These are phyloP conservation scores for Heterobasidion parviporum DNA, from an alignment of 1,284 basidiomycete genomes.

Conservation along the genomic window DNA sequence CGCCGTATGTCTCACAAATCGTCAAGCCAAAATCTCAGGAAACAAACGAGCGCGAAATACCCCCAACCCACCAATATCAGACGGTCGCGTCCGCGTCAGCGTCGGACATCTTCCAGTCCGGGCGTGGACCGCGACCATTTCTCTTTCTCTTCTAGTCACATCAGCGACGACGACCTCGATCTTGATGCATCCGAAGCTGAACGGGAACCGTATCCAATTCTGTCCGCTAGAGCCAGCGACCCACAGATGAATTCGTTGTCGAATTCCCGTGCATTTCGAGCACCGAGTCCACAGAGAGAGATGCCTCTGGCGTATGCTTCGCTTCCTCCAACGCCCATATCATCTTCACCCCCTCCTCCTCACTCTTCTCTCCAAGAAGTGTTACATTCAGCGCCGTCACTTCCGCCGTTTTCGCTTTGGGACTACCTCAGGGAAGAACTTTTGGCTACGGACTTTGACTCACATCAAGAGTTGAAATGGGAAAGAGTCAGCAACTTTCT, in stretches of 20 bases:
- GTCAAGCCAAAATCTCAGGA: slow-evolving; percentile 2
- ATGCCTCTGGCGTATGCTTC: slow-evolving; percentile 49
- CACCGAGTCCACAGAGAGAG: slow-evolving; percentile 6
- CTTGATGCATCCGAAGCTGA: slow-evolving; percentile 6
- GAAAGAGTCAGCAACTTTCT: slow-evolving; percentile 98
- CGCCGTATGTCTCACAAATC: slow-evolving; percentile 5
- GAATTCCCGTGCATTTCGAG: slow-evolving; percentile 4
- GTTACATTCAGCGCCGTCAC: slow-evolving; percentile 10
- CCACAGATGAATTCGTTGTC: not conserved
- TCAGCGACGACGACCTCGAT: slow-evolving; percentile 7
- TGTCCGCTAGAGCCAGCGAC: not conserved
- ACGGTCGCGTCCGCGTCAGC: slow-evolving; percentile 7
- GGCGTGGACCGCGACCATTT: slow-evolving; percentile 6
- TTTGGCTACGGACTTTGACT: slow-evolving; percentile 86
- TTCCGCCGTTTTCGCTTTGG: slow-evolving; percentile 75
- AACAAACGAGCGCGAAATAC: slow-evolving; percentile 5
- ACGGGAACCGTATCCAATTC: not conserved
- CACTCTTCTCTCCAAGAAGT: slow-evolving; percentile 10
- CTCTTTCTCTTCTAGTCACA: slow-evolving; percentile 7
- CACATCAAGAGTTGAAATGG: slow-evolving; percentile 90
- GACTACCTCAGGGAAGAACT: slow-evolving; percentile 87
- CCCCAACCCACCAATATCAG: not conserved
- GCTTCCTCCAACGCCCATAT: slow-evolving; percentile 62
- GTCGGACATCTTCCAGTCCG: slow-evolving; percentile 7
- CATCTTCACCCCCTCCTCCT: slow-evolving; percentile 33